phyloP scores from a whole-genome alignment of 495 filamentous ascomycete genomes.

The Talaromyces wortmannii region DNA sequence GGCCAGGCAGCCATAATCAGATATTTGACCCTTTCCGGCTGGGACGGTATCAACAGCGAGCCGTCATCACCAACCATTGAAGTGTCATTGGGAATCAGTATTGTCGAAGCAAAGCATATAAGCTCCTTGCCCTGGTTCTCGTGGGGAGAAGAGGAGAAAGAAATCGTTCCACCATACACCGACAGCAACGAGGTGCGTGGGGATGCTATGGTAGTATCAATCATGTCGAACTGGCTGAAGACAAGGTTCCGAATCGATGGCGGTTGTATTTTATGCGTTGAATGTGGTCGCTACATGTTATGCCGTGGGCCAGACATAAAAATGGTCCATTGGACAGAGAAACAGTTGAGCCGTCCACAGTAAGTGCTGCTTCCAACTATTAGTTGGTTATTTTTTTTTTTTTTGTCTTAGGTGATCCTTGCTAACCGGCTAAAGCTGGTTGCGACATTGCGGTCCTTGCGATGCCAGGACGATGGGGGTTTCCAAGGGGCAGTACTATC shows the following conservation, averaged over 20 bases:
- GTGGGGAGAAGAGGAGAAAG: neutral
- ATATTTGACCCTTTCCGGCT: neutral
- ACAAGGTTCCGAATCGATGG: neutral
- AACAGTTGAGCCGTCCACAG: neutral
- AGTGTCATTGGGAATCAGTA: neutral
- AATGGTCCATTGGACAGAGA: neutral
- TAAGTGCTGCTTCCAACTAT: neutral
- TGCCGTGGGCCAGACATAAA: neutral
- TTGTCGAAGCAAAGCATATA: neutral
- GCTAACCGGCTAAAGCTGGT: neutral
- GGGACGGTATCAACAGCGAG: neutral
- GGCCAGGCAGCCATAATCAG: neutral
- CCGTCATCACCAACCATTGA: neutral
- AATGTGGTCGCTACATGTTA: slow-evolving; percentile 1
- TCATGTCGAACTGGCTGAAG: neutral
- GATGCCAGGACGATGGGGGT: neutral
- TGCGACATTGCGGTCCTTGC: neutral
- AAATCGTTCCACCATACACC: neutral
- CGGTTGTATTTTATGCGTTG: neutral
- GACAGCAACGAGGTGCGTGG: neutral
- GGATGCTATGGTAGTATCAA: neutral
- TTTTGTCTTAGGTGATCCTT: neutral
- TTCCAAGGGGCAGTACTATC: neutral
- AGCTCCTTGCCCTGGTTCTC: neutral
- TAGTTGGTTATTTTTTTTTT: neutral